Evolutionary conservation across 768 basidiomycete species (phyloP).

Genomic region (Tylopilus balloui): DNA sequence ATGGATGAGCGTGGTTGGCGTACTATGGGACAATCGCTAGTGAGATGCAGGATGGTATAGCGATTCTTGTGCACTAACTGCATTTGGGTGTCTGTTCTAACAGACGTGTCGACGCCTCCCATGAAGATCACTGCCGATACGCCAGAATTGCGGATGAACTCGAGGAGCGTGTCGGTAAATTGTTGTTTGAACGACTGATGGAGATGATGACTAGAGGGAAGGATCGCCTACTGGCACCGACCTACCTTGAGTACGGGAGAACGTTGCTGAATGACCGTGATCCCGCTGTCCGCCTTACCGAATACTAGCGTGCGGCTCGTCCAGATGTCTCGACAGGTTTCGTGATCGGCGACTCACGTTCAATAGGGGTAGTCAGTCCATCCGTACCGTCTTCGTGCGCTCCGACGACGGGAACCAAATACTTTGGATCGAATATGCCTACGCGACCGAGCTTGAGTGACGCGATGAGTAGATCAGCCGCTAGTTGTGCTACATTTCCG

Average conservation of each 20-base stretch:
- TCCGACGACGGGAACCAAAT: constrained; percentile 69
- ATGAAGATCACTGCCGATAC: constrained; percentile 57
- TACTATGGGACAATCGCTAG: constrained; percentile 35
- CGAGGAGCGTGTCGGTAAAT: constrained; percentile 53
- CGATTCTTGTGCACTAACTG: constrained; percentile 41
- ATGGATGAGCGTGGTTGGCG: constrained; percentile 58
- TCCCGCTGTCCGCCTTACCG: constrained; percentile 42
- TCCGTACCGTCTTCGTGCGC: constrained; percentile 56
- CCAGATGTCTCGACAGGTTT: not conserved
- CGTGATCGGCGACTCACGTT: constrained; percentile 47
- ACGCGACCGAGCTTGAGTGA: constrained; percentile 57
- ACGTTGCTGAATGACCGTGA: constrained; percentile 73
- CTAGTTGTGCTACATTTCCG: constrained; percentile 78
- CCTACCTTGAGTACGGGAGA: constrained; percentile 75
- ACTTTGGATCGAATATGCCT: constrained; percentile 58
- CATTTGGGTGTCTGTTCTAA: constrained; percentile 77
- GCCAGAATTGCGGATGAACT: constrained; percentile 50
- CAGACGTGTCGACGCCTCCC: constrained; percentile 70
- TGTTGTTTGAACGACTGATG: constrained; percentile 61
- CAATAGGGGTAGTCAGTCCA: constrained; percentile 70
- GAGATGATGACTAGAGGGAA: not conserved
- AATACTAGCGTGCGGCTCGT: constrained; percentile 47
- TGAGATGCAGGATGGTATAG: constrained; percentile 5
- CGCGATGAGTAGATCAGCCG: constrained; percentile 68
- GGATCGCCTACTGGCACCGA: not conserved